These are phyloP conservation scores for Elongisporangium anandrum DNA, from an alignment of 352 stramenopile genomes.

Conservation along the genomic window DNA sequence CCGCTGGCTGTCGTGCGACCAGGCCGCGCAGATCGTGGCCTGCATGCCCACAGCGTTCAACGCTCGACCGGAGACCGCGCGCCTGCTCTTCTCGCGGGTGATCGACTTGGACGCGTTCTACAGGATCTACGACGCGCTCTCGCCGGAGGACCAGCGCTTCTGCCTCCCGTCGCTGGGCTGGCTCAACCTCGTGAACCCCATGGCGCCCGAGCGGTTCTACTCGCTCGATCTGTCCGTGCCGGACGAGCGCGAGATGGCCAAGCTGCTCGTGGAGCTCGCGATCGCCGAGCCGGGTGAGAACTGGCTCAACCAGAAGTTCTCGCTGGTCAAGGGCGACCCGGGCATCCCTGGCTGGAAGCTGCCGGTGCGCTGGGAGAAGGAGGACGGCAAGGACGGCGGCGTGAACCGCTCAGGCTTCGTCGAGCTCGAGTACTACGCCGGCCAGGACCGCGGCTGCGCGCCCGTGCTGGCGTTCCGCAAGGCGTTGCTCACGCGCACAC, in stretches of 20 bases:
- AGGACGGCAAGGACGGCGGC: conserved; percentile 61
- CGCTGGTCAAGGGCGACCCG: conserved; percentile 35
- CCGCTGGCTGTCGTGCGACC: conserved; percentile 67
- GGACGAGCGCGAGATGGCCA: conserved; percentile 78
- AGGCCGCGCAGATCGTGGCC: conserved; percentile 64
- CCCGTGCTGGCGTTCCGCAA: conserved; percentile 52
- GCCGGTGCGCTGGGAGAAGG: conserved; percentile 72
- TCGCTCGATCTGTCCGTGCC: conserved; percentile 59
- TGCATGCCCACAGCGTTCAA: conserved; percentile 67
- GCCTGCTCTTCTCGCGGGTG: conserved; percentile 68
- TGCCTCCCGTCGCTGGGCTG: conserved; percentile 52
- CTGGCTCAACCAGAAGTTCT: conserved; percentile 80
- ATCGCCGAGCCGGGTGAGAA: conserved; percentile 80
- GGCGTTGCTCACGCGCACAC: conserved; percentile 45
- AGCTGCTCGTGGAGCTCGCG: conserved; percentile 73
- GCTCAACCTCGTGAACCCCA: conserved; percentile 82
- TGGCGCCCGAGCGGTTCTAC: conserved; percentile 64
- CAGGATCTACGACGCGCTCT: conserved; percentile 50
- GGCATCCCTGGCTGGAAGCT: conserved; percentile 79
- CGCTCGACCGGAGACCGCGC: conserved; percentile 57
- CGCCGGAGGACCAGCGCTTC: conserved; percentile 36
- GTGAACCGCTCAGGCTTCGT: conserved; percentile 67
- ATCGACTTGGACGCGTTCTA: conserved; percentile 72
- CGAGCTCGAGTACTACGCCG: conserved; percentile 73
- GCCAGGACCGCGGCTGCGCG: conserved; percentile 54